phyloP scores from a whole-genome alignment of 2,329 filamentous ascomycete genomes.

The Stachybotrys echinatus region DNA sequence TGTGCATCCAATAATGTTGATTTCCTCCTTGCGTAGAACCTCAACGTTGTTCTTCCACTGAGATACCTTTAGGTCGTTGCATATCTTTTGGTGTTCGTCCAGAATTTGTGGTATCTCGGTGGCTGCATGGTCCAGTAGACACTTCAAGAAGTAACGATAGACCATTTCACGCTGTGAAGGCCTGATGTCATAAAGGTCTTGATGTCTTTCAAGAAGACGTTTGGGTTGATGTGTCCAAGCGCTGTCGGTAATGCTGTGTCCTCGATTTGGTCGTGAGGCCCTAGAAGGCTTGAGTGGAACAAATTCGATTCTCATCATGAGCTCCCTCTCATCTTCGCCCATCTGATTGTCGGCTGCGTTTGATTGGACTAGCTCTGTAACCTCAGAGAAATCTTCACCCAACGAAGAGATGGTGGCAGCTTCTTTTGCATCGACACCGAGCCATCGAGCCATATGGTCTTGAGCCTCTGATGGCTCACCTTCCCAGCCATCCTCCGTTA shows the following conservation, averaged over 20 bases:
- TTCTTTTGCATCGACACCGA: neutral
- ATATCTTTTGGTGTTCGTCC: constrained; percentile 41
- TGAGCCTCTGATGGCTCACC: constrained; percentile 2
- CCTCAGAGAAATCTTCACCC: neutral
- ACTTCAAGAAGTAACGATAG: constrained; percentile 59
- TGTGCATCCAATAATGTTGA: constrained; percentile 60
- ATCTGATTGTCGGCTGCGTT: constrained; percentile 2
- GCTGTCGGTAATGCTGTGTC: neutral
- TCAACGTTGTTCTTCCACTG: constrained; percentile 53
- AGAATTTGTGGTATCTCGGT: constrained; percentile 43
- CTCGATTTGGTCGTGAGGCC: neutral
- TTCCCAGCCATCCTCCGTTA: constrained; percentile 43
- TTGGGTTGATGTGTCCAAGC: constrained; percentile 10
- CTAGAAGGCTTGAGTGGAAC: neutral
- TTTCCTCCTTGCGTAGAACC: constrained; percentile 26
- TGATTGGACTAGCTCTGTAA: neutral
- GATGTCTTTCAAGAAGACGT: constrained; percentile 6
- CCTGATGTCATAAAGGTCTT: constrained; percentile 59
- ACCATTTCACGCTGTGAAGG: constrained; percentile 52
- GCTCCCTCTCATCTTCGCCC: constrained; percentile 16
- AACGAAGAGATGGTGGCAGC: neutral
- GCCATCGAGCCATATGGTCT: constrained; percentile 10
- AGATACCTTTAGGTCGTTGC: constrained; percentile 48
- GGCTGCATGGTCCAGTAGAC: constrained; percentile 42
- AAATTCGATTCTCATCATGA: neutral